Conservation (phyloP, 805 yeast genomes). For the Zygotorulaspora florentina region DNA sequence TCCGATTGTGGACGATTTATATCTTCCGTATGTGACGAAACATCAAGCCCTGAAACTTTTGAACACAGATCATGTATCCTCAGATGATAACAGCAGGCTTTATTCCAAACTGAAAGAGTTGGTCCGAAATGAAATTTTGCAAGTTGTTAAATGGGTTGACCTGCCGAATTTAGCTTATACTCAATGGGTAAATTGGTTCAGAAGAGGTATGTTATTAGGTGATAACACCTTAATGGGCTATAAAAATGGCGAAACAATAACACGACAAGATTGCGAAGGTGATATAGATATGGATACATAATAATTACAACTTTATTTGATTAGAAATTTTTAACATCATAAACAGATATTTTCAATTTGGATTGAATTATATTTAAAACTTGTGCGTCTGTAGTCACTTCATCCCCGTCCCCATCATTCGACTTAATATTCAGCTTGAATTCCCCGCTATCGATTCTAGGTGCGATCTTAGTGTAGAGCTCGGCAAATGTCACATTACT, state of each 20-base stretch:
- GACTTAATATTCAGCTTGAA: slow-evolving; percentile 37
- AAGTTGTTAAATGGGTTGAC: slow-evolving; percentile 30
- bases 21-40: slow-evolving; percentile 3
- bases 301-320: slow-evolving; percentile 1
- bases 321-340: slow-evolving; percentile 29
- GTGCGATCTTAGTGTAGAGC: slow-evolving; percentile 47
- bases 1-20: slow-evolving; percentile 2
- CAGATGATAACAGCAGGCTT: slow-evolving; percentile 11
- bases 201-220: background rate
- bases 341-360: slow-evolving; percentile 38
- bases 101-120: slow-evolving; percentile 26
- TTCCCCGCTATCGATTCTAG: slow-evolving; percentile 42
- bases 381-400: slow-evolving; percentile 34
- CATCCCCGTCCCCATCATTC: slow-evolving; percentile 33
- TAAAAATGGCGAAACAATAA: background rate
- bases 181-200: slow-evolving; percentile 34
- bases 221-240: background rate
- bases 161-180: slow-evolving; percentile 18
- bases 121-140: slow-evolving; percentile 26
- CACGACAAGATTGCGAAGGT: slow-evolving; percentile 1
- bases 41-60: slow-evolving; percentile 5
- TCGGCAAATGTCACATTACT: slow-evolving; percentile 45
- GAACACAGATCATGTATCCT: background rate
- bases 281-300: slow-evolving; percentile 22
- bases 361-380: slow-evolving; percentile 34